Evolutionary conservation across 257 asterid genomes (phyloP), one percentile per base, ranked within the genome.

Genomic region (Solanum sejunctum): DNA sequence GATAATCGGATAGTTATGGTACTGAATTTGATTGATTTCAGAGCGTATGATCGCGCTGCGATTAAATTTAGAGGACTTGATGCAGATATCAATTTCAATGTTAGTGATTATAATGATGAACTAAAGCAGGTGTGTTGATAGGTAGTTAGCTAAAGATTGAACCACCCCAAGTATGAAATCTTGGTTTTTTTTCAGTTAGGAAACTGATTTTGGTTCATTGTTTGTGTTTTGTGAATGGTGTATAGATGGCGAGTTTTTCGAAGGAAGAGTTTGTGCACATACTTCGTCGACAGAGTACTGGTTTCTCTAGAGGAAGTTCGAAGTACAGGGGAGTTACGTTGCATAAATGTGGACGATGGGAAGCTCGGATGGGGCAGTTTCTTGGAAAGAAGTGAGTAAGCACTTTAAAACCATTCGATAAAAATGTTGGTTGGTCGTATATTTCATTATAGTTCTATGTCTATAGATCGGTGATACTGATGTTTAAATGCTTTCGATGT

Each of bases 311-410:
- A 91, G 99, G 99, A 49, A 94, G 95, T 89, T 96, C 98, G 1
- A 94, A 93, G 87, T 96, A 93, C 88, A 93, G 99, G 88, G 99
- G 98, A 66, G 99, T 96, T 61, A 94, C 99, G 41, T 87, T 93
- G 88, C 98, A 96, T 91, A 96, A 93, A 93, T 96, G 99, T 88
- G 99, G 99, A 54, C 93, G 98, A 54, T 96, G 99, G 99, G 99
- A 96, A 89, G 99, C 99, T 88, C 91, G 98, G 84, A 93, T 96
- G 98, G 99, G 99, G 64, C 99, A 96, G 88, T 93, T 93, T 86
- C 99, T 96, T 85, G 99, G 99, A 89, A 96, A 94, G 94, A 96
- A 96, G 99, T 96, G 86, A 87, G 97, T 85, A 66, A 66, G 36
- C 66, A 66, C n/a, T 61, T 36, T 3, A 36, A 36, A 36, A 36